Evolutionary conservation across 306 rosid species (phyloP), one percentile per base, ranked within the genome.

Genomic region (Cucurbita pepo): DNA sequence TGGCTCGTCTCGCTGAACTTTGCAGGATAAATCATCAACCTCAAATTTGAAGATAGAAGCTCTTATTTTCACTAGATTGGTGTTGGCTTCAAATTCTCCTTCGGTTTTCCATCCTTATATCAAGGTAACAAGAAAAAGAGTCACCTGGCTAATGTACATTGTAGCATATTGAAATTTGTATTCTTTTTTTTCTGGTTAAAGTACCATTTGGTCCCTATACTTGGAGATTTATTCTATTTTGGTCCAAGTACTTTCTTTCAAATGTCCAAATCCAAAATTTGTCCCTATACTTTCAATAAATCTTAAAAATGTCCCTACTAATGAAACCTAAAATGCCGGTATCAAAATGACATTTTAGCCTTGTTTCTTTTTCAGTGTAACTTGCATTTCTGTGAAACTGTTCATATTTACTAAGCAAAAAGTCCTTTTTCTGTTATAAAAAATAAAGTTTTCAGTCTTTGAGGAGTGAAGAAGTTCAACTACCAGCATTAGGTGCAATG

Each of bases 41-140:
- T 95, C 99, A 58, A 95, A 95, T 85, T 86, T 95, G 86, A 95
- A 95, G 87, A 95, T 91, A 56, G 99, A 95, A 86, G 96, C 99
- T 73, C 90, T 95, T 59, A 86, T 86, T 75, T 91, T 95, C 80
- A 86, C 95, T 70, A 82, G 92, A 89, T 81, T 95, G 84, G 97
- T 95, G 40, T 77, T 91, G 84, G 90, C 91, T 82, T 95, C 97
- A 11, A 97, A 95, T 81, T 84, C 89, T 80, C 96, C 99, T n/a
- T 83, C 86, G 60, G 99, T 91, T 74, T 95, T 95, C 79, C 99
- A 95, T 77, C 95, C 96, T 65, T 82, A 91, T 72, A 90, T 95
- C 72, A 86, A 95, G 96, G 99, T 91, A 79, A 69, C 34, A 71
- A 18, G 61, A 67, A 34, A 48, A 69, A 1, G 6, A 50, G 47